Conservation (phyloP, 2,329 filamentous ascomycete species). For the Claviceps arundinis region DNA sequence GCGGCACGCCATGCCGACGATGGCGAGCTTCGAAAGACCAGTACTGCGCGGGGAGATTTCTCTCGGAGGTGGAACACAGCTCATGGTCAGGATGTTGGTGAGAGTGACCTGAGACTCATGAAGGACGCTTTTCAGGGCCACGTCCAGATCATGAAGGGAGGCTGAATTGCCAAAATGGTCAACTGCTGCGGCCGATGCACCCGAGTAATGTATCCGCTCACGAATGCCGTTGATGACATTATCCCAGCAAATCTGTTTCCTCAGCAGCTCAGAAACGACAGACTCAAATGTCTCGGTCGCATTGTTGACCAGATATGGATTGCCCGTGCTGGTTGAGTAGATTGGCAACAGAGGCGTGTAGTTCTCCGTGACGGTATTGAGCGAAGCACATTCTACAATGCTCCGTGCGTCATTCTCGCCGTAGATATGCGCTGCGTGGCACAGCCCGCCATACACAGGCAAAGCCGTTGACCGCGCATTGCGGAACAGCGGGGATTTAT, state of each 20-base stretch:
- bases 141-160: neutral
- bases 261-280: constrained; percentile 7
- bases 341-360: neutral
- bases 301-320: constrained; percentile 3
- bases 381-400: constrained; percentile 11
- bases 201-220: neutral
- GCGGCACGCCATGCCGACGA: constrained; percentile 50
- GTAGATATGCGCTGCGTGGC: constrained; percentile 29
- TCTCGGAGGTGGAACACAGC: neutral
- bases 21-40: constrained; percentile 52
- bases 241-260: constrained; percentile 6
- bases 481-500: constrained; percentile 11
- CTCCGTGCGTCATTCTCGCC: constrained; percentile 13
- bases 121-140: neutral
- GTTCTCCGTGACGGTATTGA: neutral
- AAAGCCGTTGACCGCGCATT: constrained; percentile 17
- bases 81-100: neutral
- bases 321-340: constrained; percentile 7
- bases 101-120: neutral
- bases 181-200: neutral
- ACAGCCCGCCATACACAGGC: constrained; percentile 25
- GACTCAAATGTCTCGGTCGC: constrained; percentile 5
- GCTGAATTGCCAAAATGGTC: constrained; percentile 3
- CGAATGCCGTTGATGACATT: constrained; percentile 5
- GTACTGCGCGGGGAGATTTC: neutral